Evolutionary conservation across 148 eudicot species (phyloP), one percentile per base, ranked within the genome.

Genomic region (Rhododendron kiyosumense): DNA sequence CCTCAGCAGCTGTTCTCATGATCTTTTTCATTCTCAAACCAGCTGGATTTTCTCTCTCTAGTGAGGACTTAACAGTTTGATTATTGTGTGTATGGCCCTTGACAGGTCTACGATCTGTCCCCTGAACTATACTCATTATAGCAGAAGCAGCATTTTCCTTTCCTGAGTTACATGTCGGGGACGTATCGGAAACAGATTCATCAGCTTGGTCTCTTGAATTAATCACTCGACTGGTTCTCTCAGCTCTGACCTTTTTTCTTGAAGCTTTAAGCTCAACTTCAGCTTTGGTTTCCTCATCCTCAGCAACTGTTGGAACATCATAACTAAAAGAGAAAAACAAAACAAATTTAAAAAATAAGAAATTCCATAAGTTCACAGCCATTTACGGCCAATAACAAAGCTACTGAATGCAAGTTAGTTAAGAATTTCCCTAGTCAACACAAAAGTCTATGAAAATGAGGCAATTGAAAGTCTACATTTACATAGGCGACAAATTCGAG

Each of bases 1-100:
- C 93, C 79, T 92, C 95, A 85, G 88, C 84, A 87, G 93, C 91
- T 86, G 98, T 89, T 87, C 96, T 91, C 93, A 94, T 84, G 86
- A 95, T 94, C 91, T 96, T 96, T 91, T 95, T 93, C 51, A 94
- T 87, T 90, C 98, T 93, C 83, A 93, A 82, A 46, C 95, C 91
- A 90, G 95, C 88, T 18, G 93, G 90, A 86, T 73, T 90, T 86
- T 91, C 94, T 87, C 90, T 86, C 57, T 88, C 89, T 84, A 85
- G 69, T 34, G 85, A 76, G 84, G 88, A 85, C 84, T 80, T 88
- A 48, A 84, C 87, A 84, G 89, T 88, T 51, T 83, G 88, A 69
- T 88, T 89, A 78, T 52, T 77, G 41, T 79, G 78, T 54, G 78
- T 81, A 76, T 82, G 78, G 84, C 86, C 89, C 77, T 88, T 94